Evolutionary conservation across 2,329 filamentous ascomycete genomes (phyloP).

Genomic region (Botryotinia globosa): DNA sequence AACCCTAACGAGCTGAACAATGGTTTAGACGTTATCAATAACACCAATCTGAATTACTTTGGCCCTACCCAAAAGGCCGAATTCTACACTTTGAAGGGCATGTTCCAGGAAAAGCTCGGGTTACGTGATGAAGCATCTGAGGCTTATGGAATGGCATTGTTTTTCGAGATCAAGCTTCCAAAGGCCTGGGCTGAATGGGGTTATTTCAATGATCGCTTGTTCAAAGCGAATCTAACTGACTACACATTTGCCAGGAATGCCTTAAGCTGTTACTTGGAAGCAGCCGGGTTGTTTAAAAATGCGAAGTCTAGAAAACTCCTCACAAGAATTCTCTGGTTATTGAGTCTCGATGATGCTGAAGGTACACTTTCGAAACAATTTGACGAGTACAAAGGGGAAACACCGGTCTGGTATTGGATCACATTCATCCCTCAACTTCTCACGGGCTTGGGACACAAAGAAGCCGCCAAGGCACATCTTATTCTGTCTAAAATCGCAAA

Average conservation of each 20-base stretch:
- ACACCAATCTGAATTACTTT: slow-evolving; percentile 98
- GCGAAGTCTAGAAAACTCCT: slow-evolving; percentile 93
- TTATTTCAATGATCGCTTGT: slow-evolving; percentile 93
- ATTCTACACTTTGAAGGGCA: slow-evolving; percentile 98
- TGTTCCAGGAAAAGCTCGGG: slow-evolving; percentile 94
- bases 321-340: slow-evolving; percentile 88
- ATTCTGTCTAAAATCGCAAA: slow-evolving; percentile 94
- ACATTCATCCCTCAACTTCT: slow-evolving; percentile 97
- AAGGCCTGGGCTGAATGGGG: slow-evolving; percentile 99
- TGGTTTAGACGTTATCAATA: slow-evolving; percentile 97
- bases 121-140: slow-evolving; percentile 90
- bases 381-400: slow-evolving; percentile 95
- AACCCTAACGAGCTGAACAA: slow-evolving; percentile 88
- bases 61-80: slow-evolving; percentile 94
- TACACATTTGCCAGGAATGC: slow-evolving; percentile 85
- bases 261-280: slow-evolving; percentile 92
- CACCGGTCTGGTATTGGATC: slow-evolving; percentile 99
- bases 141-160: slow-evolving; percentile 90
- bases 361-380: slow-evolving; percentile 82
- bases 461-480: slow-evolving; percentile 80
- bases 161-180: slow-evolving; percentile 90
- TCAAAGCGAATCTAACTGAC: slow-evolving; percentile 84
- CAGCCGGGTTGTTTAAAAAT: slow-evolving; percentile 94
- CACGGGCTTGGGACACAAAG: slow-evolving; percentile 85
- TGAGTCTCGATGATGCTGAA: slow-evolving; percentile 88